Evolutionary conservation across 352 stramenopile genomes (phyloP), one percentile per base, ranked within the genome.

Genomic region (Phytophthora sansomeana): DNA sequence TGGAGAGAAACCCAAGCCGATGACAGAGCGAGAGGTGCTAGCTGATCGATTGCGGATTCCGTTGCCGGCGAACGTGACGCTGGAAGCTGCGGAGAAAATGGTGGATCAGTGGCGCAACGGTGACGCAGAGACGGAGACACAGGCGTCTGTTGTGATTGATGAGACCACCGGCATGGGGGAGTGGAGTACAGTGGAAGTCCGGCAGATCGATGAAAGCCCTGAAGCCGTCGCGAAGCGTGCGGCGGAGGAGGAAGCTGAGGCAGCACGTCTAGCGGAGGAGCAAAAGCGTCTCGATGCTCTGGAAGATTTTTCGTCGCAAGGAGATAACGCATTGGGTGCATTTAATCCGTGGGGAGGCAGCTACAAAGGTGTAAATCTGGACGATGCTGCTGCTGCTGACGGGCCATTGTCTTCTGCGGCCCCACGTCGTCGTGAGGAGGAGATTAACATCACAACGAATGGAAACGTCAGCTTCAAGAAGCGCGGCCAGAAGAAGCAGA

Each of bases 301-400:
- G 4, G 85, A 93, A 17, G 85, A 92, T 52, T 81, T 89, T 30
- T 83, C 78, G 5, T 56, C 67, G 1, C 82, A 92, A 64, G 83
- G 81, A 30, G 85, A 95, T 57, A 83, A 95, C 32, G 87, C 87
- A 1, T 61, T 95, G 1, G 85, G 82, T 3, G 87, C 87, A 19
- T 95, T 87, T 62, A 95, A 94, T 38, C 87, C 87, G 21, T 95
- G 81, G 78, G 87, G 87, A 39, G 87, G 87, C 16, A 92, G 63
- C 56, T 95, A 95, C 72, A 95, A 95, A 52, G 87, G 87, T 24
- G 83, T 95, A 6, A 75, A 91, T 16, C 46, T 95, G 7, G 81
- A 92, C 1, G 68, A 77, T 28, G 51, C 19, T 49, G 44, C 8
- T 14, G 49, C 58, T 38, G 46, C 47, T 32, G 19, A 52, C 28